These are phyloP conservation scores for Phyllostachys edulis DNA, from an alignment of 176 grass and related monocot species.

Conservation along the genomic window DNA sequence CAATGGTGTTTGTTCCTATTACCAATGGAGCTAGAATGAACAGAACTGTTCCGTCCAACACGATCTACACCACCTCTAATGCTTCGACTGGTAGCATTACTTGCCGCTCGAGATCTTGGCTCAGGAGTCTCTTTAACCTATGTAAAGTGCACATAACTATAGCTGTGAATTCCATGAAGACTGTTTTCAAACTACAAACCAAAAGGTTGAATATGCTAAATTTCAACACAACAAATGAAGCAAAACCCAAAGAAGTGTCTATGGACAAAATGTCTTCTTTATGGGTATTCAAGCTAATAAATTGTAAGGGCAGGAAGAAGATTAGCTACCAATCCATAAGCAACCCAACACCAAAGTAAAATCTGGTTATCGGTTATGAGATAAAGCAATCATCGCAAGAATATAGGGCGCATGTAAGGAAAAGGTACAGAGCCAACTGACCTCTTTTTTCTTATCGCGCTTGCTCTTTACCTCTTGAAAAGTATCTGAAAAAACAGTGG, in stretches of 20 bases:
- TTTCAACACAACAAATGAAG: neutral
- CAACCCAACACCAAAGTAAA: neutral
- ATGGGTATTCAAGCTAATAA: neutral
- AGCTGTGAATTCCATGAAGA: conserved; percentile 27
- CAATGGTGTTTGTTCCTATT: conserved; percentile 24
- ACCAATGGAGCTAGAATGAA: conserved; percentile 65
- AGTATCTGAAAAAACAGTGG: conserved; percentile 55
- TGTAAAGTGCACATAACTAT: conserved; percentile 27
- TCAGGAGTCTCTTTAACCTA: conserved; percentile 79
- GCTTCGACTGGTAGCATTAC: conserved; percentile 56
- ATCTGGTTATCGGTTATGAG: neutral
- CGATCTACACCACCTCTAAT: conserved; percentile 68
- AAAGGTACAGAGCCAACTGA: conserved; percentile 11
- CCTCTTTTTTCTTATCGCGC: conserved; percentile 85
- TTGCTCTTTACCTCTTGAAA: conserved; percentile 92
- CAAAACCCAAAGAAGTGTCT: neutral
- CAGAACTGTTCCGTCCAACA: conserved; percentile 47
- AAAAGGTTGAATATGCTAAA: neutral
- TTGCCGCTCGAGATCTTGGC: conserved; percentile 64
- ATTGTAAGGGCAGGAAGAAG: neutral
- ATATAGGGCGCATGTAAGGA: neutral
- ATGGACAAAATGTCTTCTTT: neutral
- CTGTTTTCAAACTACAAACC: conserved; percentile 18
- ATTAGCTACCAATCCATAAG: neutral
- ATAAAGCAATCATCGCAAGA: neutral